phyloP scores from a whole-genome alignment of 495 filamentous ascomycete genomes.

The Penicillium bovifimosum region DNA sequence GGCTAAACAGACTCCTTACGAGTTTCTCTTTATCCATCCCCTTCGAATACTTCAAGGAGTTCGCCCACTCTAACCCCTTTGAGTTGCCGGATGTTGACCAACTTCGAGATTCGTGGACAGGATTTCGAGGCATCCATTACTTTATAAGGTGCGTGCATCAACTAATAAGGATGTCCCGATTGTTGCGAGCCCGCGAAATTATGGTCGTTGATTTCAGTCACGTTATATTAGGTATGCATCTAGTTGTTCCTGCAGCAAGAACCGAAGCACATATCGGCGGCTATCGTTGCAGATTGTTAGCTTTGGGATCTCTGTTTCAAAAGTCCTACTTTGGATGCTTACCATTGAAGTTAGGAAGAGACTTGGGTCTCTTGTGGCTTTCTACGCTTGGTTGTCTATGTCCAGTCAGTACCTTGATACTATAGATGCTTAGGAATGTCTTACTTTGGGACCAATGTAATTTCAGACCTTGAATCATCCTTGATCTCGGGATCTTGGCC shows the following conservation, averaged over 20 bases:
- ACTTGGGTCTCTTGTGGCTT: background rate
- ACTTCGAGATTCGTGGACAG: too few species aligned
- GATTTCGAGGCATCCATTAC: too few species aligned
- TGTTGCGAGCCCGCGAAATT: too few species aligned
- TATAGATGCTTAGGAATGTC: background rate
- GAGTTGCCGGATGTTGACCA: too few species aligned
- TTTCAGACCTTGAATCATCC: conserved; percentile 11
- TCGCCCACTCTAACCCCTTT: too few species aligned
- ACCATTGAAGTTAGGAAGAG: background rate
- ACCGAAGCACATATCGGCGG: conserved; percentile 22
- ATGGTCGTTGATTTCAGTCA: too few species aligned
- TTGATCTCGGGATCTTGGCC: background rate
- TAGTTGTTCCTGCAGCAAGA: conserved; percentile 17
- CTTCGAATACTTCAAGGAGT: too few species aligned
- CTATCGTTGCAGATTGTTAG: background rate
- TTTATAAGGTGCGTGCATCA: too few species aligned
- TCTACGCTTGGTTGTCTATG: background rate
- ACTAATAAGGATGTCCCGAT: too few species aligned
- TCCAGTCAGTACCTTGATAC: background rate
- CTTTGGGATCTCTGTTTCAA: too few species aligned
- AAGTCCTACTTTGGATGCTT: background rate
- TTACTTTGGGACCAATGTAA: conserved; percentile 9
- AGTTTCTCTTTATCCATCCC: too few species aligned
- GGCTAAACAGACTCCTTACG: too few species aligned
- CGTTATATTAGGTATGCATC: background rate